These are phyloP conservation scores for Fonsecaea monophora DNA, from an alignment of 2,329 filamentous ascomycete species.

Conservation along the genomic window DNA sequence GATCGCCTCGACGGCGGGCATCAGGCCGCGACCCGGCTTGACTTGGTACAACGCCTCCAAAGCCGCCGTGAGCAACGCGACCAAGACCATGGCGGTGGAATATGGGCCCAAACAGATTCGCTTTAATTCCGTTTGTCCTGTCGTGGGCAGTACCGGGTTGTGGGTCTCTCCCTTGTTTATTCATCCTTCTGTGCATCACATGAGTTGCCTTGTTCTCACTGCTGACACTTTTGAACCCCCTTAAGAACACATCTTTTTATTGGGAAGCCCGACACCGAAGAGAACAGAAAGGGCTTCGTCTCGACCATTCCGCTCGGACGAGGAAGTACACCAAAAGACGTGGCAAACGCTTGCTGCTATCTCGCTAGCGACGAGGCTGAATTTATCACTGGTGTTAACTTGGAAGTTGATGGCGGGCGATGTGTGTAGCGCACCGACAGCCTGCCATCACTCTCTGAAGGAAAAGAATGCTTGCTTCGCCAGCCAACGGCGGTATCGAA, in stretches of 20 bases:
- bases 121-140: constrained; percentile 74
- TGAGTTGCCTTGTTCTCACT: background rate
- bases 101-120: constrained; percentile 75
- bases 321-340: constrained; percentile 60
- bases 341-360: constrained; percentile 74
- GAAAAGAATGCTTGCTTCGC: background rate
- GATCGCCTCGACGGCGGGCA: constrained; percentile 36
- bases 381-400: constrained; percentile 62
- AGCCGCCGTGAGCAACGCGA: constrained; percentile 68
- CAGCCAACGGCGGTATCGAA: background rate
- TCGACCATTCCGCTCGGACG: constrained; percentile 53
- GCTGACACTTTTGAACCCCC: background rate
- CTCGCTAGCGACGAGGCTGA: constrained; percentile 73
- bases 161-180: constrained; percentile 42
- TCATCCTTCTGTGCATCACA: background rate
- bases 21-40: constrained; percentile 36
- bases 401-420: constrained; percentile 40
- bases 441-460: background rate
- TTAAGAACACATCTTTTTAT: constrained; percentile 48
- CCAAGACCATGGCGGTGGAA: constrained; percentile 73
- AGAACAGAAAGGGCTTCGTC: constrained; percentile 53
- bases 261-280: constrained; percentile 54
- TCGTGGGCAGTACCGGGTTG: constrained; percentile 68
- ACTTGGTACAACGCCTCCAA: constrained; percentile 65
- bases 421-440: constrained; percentile 19